These are phyloP conservation scores for Leishmania martiniquensis DNA, from an alignment of 208 protist genomes.

Conservation along the genomic window DNA sequence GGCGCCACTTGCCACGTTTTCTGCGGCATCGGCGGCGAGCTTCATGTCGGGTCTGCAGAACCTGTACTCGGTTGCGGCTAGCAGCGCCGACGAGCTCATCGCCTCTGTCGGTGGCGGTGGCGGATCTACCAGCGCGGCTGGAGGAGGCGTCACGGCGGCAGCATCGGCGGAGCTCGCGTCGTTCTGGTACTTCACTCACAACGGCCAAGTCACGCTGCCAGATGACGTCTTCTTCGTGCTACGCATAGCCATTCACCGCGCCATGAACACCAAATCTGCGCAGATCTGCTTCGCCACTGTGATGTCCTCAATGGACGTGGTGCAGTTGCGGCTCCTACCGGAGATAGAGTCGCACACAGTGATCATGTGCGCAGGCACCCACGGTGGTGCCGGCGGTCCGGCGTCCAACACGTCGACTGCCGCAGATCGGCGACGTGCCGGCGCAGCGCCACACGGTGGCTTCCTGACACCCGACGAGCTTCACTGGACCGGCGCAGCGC, in stretches of 20 bases:
- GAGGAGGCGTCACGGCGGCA: slow-evolving; percentile 6
- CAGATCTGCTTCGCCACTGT: slow-evolving; percentile 85
- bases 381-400: not conserved
- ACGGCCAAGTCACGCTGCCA: slow-evolving; percentile 52
- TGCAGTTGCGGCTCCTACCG: slow-evolving; percentile 58
- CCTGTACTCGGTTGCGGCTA: slow-evolving; percentile 57
- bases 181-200: slow-evolving; percentile 41
- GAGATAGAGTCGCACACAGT: slow-evolving; percentile 45
- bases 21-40: slow-evolving; percentile 32
- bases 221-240: slow-evolving; percentile 90
- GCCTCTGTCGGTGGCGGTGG: slow-evolving; percentile 17
- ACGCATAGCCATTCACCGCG: slow-evolving; percentile 78
- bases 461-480: slow-evolving; percentile 48
- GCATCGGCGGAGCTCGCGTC: slow-evolving; percentile 23
- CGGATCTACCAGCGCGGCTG: not conserved
- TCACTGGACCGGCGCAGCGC: slow-evolving; percentile 56
- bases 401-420: slow-evolving; percentile 10
- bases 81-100: slow-evolving; percentile 37
- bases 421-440: slow-evolving; percentile 1
- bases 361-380: not conserved
- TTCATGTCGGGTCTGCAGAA: slow-evolving; percentile 71
- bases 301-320: slow-evolving; percentile 61
- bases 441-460: slow-evolving; percentile 16
- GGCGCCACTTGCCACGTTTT: not conserved
- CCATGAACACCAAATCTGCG: slow-evolving; percentile 79